A percentile compares a stretch with the other conserved stretches of the same genome.
Evolutionary conservation across 768 basidiomycete genomes (phyloP).

Genomic region (Trametes coccinea): DNA sequence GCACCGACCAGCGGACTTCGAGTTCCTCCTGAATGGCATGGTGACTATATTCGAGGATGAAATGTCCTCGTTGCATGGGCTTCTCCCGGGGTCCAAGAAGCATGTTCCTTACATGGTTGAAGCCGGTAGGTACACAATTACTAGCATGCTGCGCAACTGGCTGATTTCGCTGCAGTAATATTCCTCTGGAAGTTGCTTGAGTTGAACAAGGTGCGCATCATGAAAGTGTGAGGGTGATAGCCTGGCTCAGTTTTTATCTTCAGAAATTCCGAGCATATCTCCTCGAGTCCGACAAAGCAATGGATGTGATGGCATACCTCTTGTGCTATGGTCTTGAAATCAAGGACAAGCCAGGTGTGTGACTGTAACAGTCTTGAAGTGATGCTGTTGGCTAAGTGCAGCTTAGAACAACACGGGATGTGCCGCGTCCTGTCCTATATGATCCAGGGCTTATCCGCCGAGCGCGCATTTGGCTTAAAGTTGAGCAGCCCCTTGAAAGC

Average conservation of each 20-base stretch:
- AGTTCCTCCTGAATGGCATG: conserved; percentile 79
- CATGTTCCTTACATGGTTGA: conserved; percentile 82
- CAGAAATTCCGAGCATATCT: conserved; percentile 90
- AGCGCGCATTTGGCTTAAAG: conserved; percentile 71
- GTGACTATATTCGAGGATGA: conserved; percentile 70
- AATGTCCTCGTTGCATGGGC: conserved; percentile 66
- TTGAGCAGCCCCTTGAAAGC: conserved; percentile 65
- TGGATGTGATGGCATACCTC: conserved; percentile 76
- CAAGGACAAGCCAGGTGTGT: conserved; percentile 87
- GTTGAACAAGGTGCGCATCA: conserved; percentile 72
- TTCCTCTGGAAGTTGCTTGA: conserved; percentile 93
- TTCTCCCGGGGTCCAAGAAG: conserved; percentile 84
- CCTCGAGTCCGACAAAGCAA: conserved; percentile 76
- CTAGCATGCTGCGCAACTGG: background rate
- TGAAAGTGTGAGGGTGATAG: background rate
- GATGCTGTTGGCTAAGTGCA: background rate
- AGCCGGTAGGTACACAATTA: conserved; percentile 55
- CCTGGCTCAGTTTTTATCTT: background rate
- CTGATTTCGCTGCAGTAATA: conserved; percentile 48
- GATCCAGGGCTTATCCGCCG: conserved; percentile 87
- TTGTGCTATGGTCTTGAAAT: conserved; percentile 82
- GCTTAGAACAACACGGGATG: conserved; percentile 83
- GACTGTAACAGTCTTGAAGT: background rate
- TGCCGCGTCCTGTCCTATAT: conserved; percentile 90
- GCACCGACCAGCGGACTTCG: conserved; percentile 90